A percentile compares a stretch with the other conserved stretches of the same genome.
Conservation (phyloP, 805 yeast genomes). For the Cyberlindnera mrakii region DNA sequence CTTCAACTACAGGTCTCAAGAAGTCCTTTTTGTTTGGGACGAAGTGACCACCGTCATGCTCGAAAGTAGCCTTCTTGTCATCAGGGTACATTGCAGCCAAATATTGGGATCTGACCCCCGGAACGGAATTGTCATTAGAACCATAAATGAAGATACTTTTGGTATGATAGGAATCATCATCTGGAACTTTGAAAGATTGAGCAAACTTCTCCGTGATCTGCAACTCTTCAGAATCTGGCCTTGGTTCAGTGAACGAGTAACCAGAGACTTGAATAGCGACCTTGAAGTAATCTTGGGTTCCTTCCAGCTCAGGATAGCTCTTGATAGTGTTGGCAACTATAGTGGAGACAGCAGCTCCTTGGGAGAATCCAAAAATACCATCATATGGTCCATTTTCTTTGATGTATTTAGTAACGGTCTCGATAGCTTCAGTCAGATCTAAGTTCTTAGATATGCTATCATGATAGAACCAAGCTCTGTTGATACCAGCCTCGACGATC, state of each 20-base stretch:
- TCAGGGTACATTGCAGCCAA: slow-evolving; percentile 51
- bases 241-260: slow-evolving; percentile 38
- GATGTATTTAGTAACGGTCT: slow-evolving; percentile 41
- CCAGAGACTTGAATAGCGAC: slow-evolving; percentile 79
- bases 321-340: slow-evolving; percentile 53
- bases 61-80: slow-evolving; percentile 40
- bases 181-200: slow-evolving; percentile 26
- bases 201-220: slow-evolving; percentile 31
- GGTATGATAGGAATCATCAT: slow-evolving; percentile 27
- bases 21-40: slow-evolving; percentile 81
- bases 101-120: slow-evolving; percentile 59
- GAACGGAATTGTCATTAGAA: slow-evolving; percentile 80
- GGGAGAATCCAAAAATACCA: slow-evolving; percentile 88
- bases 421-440: slow-evolving; percentile 47
- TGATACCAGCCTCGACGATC: slow-evolving; percentile 39
- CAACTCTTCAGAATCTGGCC: slow-evolving; percentile 27
- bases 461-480: slow-evolving; percentile 74
- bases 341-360: slow-evolving; percentile 88
- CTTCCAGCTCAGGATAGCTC: slow-evolving; percentile 7
- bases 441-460: slow-evolving; percentile 40
- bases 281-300: slow-evolving; percentile 39
- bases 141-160: slow-evolving; percentile 76
- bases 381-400: slow-evolving; percentile 73
- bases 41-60: slow-evolving; percentile 96
- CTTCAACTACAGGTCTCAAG: slow-evolving; percentile 36